Evolutionary conservation across 2,329 filamentous ascomycete genomes (phyloP).

Genomic region (Nigrospora sphaerica): DNA sequence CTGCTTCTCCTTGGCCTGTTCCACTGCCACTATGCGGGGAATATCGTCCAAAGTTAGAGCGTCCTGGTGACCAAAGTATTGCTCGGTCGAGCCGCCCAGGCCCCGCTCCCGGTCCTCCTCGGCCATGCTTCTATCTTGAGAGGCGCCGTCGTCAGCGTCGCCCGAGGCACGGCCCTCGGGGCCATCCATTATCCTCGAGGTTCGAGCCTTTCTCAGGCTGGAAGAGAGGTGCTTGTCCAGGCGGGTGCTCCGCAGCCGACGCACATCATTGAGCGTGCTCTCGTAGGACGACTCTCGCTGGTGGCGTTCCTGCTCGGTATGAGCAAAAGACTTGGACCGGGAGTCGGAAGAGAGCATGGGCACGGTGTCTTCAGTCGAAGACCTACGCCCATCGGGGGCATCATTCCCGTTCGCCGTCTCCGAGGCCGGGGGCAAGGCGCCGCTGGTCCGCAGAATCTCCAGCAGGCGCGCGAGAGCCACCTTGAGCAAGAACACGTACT

Average conservation of each 20-base stretch:
- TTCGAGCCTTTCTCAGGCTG: slow-evolving; percentile 82
- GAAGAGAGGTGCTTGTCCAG: slow-evolving; percentile 92
- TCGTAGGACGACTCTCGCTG: slow-evolving; percentile 76
- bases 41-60: slow-evolving; percentile 94
- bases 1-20: slow-evolving; percentile 86
- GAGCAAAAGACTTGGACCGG: slow-evolving; percentile 68
- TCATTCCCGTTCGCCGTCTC: slow-evolving; percentile 65
- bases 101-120: slow-evolving; percentile 70
- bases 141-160: slow-evolving; percentile 48
- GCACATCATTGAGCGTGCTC: slow-evolving; percentile 92
- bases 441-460: slow-evolving; percentile 77
- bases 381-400: slow-evolving; percentile 54
- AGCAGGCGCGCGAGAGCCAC: slow-evolving; percentile 87
- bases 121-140: slow-evolving; percentile 56
- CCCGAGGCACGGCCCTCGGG: slow-evolving; percentile 68
- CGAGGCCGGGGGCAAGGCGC: slow-evolving; percentile 68
- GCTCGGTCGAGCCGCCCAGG: slow-evolving; percentile 64
- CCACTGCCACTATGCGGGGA: slow-evolving; percentile 87
- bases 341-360: slow-evolving; percentile 56
- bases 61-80: slow-evolving; percentile 85
- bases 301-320: slow-evolving; percentile 48
- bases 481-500: slow-evolving; percentile 88
- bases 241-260: slow-evolving; percentile 82
- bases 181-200: slow-evolving; percentile 87
- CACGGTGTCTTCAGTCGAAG: slow-evolving; percentile 40